A percentile compares a stretch with the other conserved stretches of the same genome.
These are phyloP conservation scores for Eimeria sp. DNA, from an alignment of 169 alveolate species.

Conservation along the genomic window DNA sequence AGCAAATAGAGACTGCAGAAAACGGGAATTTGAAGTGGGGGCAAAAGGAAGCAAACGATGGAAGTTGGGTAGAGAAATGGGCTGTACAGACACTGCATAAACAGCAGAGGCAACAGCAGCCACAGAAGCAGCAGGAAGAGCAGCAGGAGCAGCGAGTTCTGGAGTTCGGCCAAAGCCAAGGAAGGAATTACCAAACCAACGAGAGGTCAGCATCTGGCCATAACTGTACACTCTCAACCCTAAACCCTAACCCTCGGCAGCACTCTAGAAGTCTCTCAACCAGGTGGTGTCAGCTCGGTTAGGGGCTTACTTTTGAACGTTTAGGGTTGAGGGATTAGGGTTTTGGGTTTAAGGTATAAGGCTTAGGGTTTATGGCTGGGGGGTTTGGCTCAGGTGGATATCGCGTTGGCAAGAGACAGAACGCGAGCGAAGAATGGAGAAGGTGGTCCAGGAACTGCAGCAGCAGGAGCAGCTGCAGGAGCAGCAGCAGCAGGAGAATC, in stretches of 20 bases:
- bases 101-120: slow-evolving; percentile 3
- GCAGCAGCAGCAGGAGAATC: slow-evolving; percentile 25
- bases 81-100: slow-evolving; percentile 39
- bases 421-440: slow-evolving; percentile 72
- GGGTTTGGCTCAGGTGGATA: slow-evolving; percentile 35
- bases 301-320: neutral
- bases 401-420: slow-evolving; percentile 61
- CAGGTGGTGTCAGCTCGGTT: neutral
- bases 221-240: neutral
- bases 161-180: slow-evolving; percentile 74
- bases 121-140: slow-evolving; percentile 12
- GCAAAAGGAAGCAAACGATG: slow-evolving; percentile 69
- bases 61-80: slow-evolving; percentile 80
- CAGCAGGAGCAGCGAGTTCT: no score
- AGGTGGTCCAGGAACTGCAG: slow-evolving; percentile 68
- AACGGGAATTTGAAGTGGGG: slow-evolving; percentile 61
- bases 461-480: slow-evolving; percentile 43
- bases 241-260: neutral
- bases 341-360: neutral
- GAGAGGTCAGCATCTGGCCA: slow-evolving; percentile 7
- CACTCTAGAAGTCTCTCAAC: neutral
- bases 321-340: slow-evolving; percentile 2
- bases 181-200: slow-evolving; percentile 7
- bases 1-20: neutral
- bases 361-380: neutral